Conservation (phyloP, 192 early-diverging fungal genomes). For the Podochytrium sp. region DNA sequence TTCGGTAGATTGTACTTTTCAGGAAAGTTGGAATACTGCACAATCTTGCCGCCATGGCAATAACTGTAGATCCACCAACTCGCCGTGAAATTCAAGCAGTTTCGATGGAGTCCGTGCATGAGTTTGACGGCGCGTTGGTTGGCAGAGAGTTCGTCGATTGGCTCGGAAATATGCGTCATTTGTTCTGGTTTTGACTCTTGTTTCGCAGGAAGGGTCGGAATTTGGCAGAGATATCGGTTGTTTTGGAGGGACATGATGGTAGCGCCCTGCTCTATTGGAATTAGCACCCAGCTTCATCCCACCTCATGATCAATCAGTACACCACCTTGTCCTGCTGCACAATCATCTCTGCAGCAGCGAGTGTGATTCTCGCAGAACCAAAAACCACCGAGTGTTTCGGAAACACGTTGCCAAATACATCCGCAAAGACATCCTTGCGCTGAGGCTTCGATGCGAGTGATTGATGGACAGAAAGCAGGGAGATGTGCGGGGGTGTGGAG, state of each 20-base stretch:
- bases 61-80: slow-evolving; percentile 87
- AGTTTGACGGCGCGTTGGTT: slow-evolving; percentile 5
- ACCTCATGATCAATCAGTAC: no score
- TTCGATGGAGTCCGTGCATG: not conserved
- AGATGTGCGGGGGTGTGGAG: slow-evolving; percentile 1
- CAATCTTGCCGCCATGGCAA: slow-evolving; percentile 69
- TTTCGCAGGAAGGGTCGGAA: not conserved
- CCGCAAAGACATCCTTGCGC: not conserved
- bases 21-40: slow-evolving; percentile 61
- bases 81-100: slow-evolving; percentile 26
- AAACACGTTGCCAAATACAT: not conserved
- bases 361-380: not conserved
- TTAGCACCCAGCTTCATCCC: no score
- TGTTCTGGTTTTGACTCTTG: not conserved
- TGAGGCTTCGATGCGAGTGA: not conserved
- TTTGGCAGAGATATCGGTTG: not conserved
- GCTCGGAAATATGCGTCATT: no score
- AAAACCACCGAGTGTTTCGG: not conserved
- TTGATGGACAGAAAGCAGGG: no score
- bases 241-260: not conserved
- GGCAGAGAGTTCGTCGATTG: no score
- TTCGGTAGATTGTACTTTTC: not conserved
- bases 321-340: not conserved
- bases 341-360: not conserved
- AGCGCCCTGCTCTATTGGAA: not conserved